These are phyloP conservation scores for Trifolium subterraneum DNA, from an alignment of 306 rosid genomes.

Conservation along the genomic window DNA sequence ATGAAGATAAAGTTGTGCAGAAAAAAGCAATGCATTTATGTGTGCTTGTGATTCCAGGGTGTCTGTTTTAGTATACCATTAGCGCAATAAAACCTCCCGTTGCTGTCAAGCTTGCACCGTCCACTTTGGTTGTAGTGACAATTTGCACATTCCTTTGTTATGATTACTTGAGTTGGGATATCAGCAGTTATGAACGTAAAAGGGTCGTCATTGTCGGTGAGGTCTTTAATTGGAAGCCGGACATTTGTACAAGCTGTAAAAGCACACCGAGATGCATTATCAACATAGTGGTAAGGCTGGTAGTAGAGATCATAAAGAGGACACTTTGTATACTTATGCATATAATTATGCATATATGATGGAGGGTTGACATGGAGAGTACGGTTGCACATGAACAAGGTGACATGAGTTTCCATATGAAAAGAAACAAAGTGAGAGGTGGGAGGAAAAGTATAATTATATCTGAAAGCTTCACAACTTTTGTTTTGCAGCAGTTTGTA, in stretches of 20 bases:
- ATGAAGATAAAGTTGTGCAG: no score
- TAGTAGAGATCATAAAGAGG: constrained; percentile 13
- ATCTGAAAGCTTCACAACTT: constrained; percentile 40
- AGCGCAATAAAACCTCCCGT: constrained; percentile 10
- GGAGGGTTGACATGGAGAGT: not conserved
- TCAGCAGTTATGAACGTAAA: constrained; percentile 34
- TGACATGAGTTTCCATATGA: accelerated
- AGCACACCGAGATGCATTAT: not conserved
- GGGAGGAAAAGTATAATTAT: constrained; percentile 39
- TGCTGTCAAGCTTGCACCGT: constrained; percentile 22
- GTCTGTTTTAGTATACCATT: constrained; percentile 26
- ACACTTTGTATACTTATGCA: not conserved
- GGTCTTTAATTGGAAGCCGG: constrained; percentile 45
- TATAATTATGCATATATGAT: not conserved
- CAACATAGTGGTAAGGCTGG: accelerated
- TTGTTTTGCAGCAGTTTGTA: not conserved
- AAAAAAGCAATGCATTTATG: constrained; percentile 3
- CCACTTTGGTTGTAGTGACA: constrained; percentile 37
- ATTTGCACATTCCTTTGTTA: constrained; percentile 25
- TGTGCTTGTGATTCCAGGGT: constrained; percentile 6
- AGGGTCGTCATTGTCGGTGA: not conserved
- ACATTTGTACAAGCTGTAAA: constrained; percentile 39
- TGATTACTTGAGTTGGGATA: not conserved
- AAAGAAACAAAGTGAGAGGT: constrained; percentile 16
- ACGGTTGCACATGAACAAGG: constrained; percentile 42